Percentiles rank a stretch among this genome's conserved stretches.
Evolutionary conservation across 164 flowering plant species (phyloP).

Genomic region (Magnolia officinalis): DNA sequence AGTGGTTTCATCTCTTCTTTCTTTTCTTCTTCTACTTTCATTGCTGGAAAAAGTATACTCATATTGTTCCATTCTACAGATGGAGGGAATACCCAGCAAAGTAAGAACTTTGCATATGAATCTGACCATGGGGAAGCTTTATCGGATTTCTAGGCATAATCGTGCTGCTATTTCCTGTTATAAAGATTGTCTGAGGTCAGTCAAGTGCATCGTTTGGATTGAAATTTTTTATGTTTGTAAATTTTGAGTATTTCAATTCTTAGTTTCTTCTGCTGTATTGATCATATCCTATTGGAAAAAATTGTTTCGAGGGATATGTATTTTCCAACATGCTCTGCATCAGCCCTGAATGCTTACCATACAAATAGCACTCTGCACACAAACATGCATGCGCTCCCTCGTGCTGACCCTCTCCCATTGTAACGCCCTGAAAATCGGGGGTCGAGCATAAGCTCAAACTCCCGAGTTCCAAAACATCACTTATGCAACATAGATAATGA

Average conservation of each 20-base stretch:
- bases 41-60: background rate
- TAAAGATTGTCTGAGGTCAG: conserved; percentile 89
- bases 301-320: background rate
- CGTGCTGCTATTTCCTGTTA: conserved; percentile 76
- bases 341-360: background rate
- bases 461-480: too few species aligned
- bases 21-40: background rate
- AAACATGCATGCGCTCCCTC: too few species aligned
- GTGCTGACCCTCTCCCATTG: too few species aligned
- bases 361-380: background rate
- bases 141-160: conserved; percentile 60
- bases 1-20: background rate
- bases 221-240: background rate
- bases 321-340: background rate
- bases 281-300: background rate
- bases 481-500: too few species aligned
- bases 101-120: conserved; percentile 82
- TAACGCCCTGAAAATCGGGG: too few species aligned
- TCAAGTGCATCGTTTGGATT: background rate
- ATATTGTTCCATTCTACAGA: conserved; percentile 36
- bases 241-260: background rate
- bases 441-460: too few species aligned
- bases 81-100: conserved; percentile 92
- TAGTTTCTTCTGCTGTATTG: background rate
- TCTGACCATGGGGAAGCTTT: conserved; percentile 83